Percentiles rank a stretch among this genome's conserved stretches.
Conservation (phyloP, 257 asterid species). For the Coffea eugenioides region DNA sequence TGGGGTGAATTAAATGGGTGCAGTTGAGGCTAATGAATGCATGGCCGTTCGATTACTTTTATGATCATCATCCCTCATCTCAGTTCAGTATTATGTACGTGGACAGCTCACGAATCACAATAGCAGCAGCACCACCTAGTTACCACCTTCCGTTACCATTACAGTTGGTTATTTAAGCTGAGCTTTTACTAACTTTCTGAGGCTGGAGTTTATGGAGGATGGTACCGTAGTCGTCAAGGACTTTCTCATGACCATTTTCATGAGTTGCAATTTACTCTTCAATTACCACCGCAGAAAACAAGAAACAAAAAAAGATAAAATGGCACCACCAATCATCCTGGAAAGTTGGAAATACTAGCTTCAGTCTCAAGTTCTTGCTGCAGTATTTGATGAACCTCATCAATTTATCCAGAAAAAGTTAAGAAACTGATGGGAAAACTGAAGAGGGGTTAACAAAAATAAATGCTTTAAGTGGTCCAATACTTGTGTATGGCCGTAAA, state of each 20-base stretch:
- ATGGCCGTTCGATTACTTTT: slow-evolving; percentile 25
- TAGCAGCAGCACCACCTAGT: background rate
- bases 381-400: background rate
- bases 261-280: background rate
- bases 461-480: background rate
- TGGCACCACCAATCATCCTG: background rate
- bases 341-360: background rate
- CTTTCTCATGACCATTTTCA: background rate
- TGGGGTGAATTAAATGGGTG: slow-evolving; percentile 51
- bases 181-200: background rate
- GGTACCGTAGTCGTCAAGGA: background rate
- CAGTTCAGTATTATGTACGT: background rate
- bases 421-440: background rate
- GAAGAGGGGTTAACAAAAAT: background rate
- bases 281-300: background rate
- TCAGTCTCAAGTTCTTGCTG: background rate
- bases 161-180: background rate
- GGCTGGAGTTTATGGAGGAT: background rate
- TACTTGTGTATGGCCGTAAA: background rate
- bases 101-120: slow-evolving; percentile 10
- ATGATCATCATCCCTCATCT: background rate
- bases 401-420: background rate
- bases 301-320: background rate
- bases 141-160: background rate
- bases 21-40: slow-evolving; percentile 55